Evolutionary conservation across 2,329 filamentous ascomycete species (phyloP), one percentile per base, ranked within the genome.

Genomic region (Basipetospora sp.): DNA sequence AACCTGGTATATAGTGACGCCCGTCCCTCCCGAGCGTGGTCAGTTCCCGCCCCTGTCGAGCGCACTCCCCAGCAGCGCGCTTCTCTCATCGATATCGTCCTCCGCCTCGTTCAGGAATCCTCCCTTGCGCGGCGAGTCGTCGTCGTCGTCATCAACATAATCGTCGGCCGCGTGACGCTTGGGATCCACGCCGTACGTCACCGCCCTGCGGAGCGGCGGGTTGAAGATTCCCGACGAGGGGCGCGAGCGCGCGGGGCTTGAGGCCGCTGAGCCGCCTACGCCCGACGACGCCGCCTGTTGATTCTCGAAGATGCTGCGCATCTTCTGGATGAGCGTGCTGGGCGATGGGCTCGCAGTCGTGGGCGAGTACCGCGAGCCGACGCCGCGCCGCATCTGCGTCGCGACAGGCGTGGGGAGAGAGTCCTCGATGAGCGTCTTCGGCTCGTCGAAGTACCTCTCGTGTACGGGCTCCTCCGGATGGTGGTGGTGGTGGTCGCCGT

Each of bases 251-350:
- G 42, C 41, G 5, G 47, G 48, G 31, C 46, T 51, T 15, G 40
- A 39, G 11, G 28, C 13, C 8, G 33, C 38, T n/a, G 36, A 34
- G 6, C 22, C 22, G n/a, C n/a, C n/a, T n/a, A n/a, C n/a, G n/a
- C n/a, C n/a, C n/a, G n/a, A n/a, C n/a, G n/a, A n/a, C n/a, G n/a
- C n/a, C n/a, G n/a, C n/a, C n/a, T n/a, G n/a, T 3, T 26, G 32
- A 32, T 38, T 41, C 43, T 63, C 60, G 37, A 63, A 63, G 29
- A 63, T 55, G 41, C 46, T 59, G 16, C 59, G 54, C 53, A 63
- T 58, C 22, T 54, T 53, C 36, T 57, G 52, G 47, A 63, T 62
- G 15, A 63, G 45, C 11, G 47, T 51, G 8, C 48, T 49, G 2
- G 50, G 46, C 2, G 50, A 49, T 1, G 32, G 34, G 11, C 26